Conservation (phyloP, 2,329 filamentous ascomycete genomes). For the Helotiales sp. region DNA sequence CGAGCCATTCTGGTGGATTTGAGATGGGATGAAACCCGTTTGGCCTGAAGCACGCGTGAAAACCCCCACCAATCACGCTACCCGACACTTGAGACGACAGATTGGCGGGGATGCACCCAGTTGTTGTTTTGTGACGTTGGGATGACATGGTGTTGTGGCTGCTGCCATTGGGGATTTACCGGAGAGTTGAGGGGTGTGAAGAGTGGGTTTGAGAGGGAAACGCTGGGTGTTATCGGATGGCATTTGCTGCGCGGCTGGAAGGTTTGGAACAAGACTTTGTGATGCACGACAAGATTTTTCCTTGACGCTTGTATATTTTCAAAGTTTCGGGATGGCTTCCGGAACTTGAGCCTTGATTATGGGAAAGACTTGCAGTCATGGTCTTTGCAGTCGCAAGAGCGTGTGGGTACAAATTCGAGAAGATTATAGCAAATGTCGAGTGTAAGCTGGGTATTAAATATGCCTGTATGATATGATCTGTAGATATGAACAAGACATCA, state of each 20-base stretch:
- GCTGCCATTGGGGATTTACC: background rate
- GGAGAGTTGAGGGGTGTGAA: background rate
- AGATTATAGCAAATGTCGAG: too few species aligned
- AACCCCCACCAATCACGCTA: background rate
- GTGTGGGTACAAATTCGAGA: too few species aligned
- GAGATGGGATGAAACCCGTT: background rate
- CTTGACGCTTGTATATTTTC: too few species aligned
- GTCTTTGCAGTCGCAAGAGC: too few species aligned
- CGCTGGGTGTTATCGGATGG: background rate
- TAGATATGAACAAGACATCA: background rate
- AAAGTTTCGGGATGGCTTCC: too few species aligned
- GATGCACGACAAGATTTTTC: background rate
- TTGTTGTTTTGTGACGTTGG: background rate
- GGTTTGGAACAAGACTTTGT: background rate
- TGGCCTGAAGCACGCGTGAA: background rate
- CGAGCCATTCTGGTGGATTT: background rate
- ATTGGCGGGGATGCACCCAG: background rate
- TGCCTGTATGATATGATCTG: background rate
- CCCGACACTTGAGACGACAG: conserved; percentile 2
- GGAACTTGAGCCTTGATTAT: too few species aligned
- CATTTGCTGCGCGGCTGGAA: background rate
- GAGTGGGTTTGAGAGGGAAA: conserved; percentile 3
- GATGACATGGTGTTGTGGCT: background rate
- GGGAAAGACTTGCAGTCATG: too few species aligned
- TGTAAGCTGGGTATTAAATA: too few species aligned